Base-by-base conservation (phyloP, 169 alveolate genomes). In the Plasmodium inui region DNA sequence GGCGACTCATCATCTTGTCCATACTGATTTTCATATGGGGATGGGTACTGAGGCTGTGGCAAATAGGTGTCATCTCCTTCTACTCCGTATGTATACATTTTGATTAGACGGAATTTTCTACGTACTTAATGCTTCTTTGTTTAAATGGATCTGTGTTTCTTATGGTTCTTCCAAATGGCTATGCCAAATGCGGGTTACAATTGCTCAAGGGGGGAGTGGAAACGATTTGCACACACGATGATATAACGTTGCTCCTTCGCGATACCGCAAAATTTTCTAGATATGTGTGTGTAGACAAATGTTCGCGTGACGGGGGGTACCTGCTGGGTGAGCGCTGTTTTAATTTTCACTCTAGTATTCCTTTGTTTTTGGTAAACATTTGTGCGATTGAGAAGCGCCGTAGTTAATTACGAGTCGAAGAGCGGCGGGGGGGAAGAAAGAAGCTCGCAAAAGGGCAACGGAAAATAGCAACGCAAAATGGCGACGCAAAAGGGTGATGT, bases 1-100 rank as follows among this genome's bases (percentile, higher is more conserved):
- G 95, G 97, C 14, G 92, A 95, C 55, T 90, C 95, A 22, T 93
- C 94, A 76, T 96, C 97, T 90, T 84, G 95, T 79, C 93, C 91
- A 46, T 96, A 96, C 84, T 96, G 96, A 73, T 85, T 85, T 73
- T 85, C 93, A 53, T 85, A 85, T 12, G 93, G 93, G 32, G 93
- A 73, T 50, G 93, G 84, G 55, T 85, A 85, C 50, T 85, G 93
- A 5, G 79, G 80, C 41, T 85, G 93, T 17, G 81, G 93, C 44
- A 85, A 74, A 53, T 85, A 85, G 37, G 85, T 53, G 37, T 85
- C 93, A 74, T 85, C 93, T 53, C 83, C 93, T 46, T 85, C 93
- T 55, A 85, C 76, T 17, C 93, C 93, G 93, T 85, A 85, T 22
- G 93, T 32, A 46, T 76, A 73, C 93, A 85, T 85, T 85, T 74